Evolutionary conservation across 345 rosid species (phyloP).

Genomic region (Bruguiera gymnorhiza): DNA sequence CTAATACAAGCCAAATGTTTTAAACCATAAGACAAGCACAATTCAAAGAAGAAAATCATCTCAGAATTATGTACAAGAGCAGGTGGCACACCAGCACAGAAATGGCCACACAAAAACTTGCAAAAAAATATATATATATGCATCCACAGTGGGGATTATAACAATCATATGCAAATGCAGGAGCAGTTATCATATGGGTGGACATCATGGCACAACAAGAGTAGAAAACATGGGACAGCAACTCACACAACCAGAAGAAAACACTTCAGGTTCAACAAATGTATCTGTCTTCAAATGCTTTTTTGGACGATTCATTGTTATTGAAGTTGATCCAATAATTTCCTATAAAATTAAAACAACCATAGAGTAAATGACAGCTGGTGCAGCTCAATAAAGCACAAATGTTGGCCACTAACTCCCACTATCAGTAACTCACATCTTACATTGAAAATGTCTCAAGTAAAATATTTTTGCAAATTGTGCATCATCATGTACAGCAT

Average conservation of each 20-base stretch:
- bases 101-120: too few relatives aligned
- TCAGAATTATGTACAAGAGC: too few relatives aligned
- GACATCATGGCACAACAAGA: neutral
- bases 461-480: too few relatives aligned
- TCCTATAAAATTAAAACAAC: slow-evolving; percentile 3
- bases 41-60: too few relatives aligned
- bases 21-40: too few relatives aligned
- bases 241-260: slow-evolving; percentile 25
- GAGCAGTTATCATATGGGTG: neutral
- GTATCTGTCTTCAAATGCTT: slow-evolving; percentile 21
- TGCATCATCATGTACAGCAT: too few relatives aligned
- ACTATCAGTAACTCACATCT: neutral
- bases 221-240: neutral
- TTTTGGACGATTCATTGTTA: slow-evolving; percentile 8
- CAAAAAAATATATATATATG: too few relatives aligned
- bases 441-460: neutral
- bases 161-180: neutral
- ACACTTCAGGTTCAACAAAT: neutral
- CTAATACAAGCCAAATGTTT: too few relatives aligned
- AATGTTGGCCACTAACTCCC: neutral
- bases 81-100: too few relatives aligned
- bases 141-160: neutral
- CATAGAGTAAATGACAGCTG: neutral
- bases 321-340: slow-evolving; percentile 10
- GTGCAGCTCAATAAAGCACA: neutral